These are phyloP conservation scores for Coemansia reversa DNA, from an alignment of 192 early-diverging fungal species.

Conservation along the genomic window DNA sequence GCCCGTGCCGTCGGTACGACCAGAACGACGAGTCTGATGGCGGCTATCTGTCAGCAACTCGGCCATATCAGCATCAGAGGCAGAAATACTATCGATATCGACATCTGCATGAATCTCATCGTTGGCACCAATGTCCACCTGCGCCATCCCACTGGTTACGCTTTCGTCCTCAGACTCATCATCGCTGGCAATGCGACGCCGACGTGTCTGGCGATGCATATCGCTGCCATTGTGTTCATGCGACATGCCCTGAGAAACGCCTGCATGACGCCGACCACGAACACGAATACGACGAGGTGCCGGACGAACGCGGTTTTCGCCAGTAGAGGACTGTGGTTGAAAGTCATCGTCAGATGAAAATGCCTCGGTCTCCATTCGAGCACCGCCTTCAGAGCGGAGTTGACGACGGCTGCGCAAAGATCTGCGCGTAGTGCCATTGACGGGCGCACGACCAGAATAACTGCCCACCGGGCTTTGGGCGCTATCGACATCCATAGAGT, in stretches of 20 bases:
- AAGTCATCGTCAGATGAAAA: constrained; percentile 43
- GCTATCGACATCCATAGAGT: constrained; percentile 11
- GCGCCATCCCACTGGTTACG: constrained; percentile 9
- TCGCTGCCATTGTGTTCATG: not conserved
- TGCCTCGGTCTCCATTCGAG: not conserved
- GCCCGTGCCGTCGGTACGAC: not conserved
- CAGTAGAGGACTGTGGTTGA: constrained; percentile 14
- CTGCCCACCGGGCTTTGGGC: not conserved
- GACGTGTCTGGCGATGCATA: constrained; percentile 22
- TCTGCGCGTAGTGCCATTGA: not conserved
- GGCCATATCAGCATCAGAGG: constrained; percentile 7
- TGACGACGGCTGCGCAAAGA: constrained; percentile 1
- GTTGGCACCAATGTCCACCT: constrained; percentile 8
- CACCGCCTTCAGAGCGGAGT: not conserved
- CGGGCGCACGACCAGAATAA: not conserved
- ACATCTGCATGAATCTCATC: not conserved
- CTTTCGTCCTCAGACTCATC: constrained; percentile 22
- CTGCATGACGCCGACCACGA: constrained; percentile 7
- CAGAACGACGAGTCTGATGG: not conserved
- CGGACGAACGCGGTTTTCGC: not conserved
- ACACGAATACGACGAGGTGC: not conserved
- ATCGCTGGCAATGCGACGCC: constrained; percentile 41
- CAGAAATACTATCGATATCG: constrained; percentile 19
- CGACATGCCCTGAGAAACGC: not conserved
- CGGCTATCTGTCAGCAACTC: not conserved